Base-by-base conservation (phyloP, 176 grass and related monocot genomes). In the Oryza longistaminata region DNA sequence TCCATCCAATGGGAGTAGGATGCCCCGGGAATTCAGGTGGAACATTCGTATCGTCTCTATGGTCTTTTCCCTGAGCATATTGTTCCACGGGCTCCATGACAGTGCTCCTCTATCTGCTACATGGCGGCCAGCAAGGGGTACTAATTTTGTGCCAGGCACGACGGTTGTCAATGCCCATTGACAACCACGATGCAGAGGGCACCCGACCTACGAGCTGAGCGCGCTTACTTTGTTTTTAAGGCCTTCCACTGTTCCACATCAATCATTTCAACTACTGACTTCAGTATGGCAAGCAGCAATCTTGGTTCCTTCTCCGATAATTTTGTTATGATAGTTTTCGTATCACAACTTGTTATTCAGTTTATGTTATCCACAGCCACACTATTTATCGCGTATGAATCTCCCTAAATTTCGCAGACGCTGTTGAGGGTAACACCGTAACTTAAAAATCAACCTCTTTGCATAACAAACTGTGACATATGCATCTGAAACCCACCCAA, bases 261-360 rank as follows among this genome's bases (percentile, higher is more conserved):
- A 13, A 96, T 90, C 73, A 79, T 91, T 89, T 94, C 91, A 91
- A 96, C 48, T 69, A 95, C 77, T 29, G 75, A 80, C 88, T 93
- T 95, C 22, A 98, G 78, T 65, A 92, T 44, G 83, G 81, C 87
- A 43, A 98, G 71, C 62, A 96, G 70, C 48, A 96, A 88, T 45
- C 88, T 89, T 45, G 96, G 91, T 83, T 92, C 91, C 82, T 94
- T 98, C 17, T 82, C 82, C 29, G 86, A 87, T 12, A 98, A 33
- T 85, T 83, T 88, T 43, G 31, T 61, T 73, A 96, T 77, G 22
- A 98, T 77, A 61, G 13, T 88, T 78, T 96, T 95, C 72, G 94
- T 79, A 77, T 87, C 76, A 68, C 81, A 76, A 62, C 65, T 77
- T 48, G 86, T 88, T 69, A 87, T 75, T 73, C 53, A 48, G 64